phyloP scores from a whole-genome alignment of 345 rosid genomes.

The Euphorbia pulcherrima region DNA sequence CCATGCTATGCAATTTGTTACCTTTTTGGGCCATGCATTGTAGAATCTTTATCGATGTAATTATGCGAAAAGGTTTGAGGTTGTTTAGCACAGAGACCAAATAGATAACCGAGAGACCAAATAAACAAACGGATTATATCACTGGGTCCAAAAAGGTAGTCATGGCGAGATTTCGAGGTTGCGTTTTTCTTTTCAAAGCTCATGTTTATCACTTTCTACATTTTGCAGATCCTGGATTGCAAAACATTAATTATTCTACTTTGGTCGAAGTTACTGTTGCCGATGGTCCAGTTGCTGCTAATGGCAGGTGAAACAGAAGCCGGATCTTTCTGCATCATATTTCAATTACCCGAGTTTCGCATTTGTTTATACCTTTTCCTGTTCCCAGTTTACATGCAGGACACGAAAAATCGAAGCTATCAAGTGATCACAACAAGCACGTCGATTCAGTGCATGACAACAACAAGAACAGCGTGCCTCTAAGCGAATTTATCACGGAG shows the following conservation, averaged over 20 bases:
- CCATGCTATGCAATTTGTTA: too few relatives aligned
- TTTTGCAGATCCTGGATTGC: conserved; percentile 36
- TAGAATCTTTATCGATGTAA: too few relatives aligned
- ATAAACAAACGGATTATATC: too few relatives aligned
- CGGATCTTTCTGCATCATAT: background rate
- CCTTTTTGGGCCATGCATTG: too few relatives aligned
- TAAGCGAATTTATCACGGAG: conserved; percentile 46
- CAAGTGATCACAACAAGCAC: conserved; percentile 26
- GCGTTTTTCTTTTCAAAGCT: background rate
- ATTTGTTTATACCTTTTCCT: background rate
- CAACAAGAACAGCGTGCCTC: conserved; percentile 17
- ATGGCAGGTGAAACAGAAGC: conserved; percentile 45
- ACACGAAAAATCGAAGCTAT: conserved; percentile 28
- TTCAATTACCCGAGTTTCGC: background rate
- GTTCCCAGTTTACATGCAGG: conserved; percentile 40
- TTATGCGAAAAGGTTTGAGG: too few relatives aligned
- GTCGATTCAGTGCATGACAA: conserved; percentile 23
- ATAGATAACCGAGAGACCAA: too few relatives aligned
- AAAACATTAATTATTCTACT: conserved; percentile 27
- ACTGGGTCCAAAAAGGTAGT: too few relatives aligned
- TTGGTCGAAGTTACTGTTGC: conserved; percentile 35
- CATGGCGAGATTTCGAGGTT: too few relatives aligned
- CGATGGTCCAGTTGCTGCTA: conserved; percentile 32
- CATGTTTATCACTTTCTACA: conserved; percentile 30
- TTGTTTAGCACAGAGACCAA: too few relatives aligned